These are phyloP conservation scores for Elymus sibiricus DNA, from an alignment of 176 grass and related monocot species.

Conservation along the genomic window DNA sequence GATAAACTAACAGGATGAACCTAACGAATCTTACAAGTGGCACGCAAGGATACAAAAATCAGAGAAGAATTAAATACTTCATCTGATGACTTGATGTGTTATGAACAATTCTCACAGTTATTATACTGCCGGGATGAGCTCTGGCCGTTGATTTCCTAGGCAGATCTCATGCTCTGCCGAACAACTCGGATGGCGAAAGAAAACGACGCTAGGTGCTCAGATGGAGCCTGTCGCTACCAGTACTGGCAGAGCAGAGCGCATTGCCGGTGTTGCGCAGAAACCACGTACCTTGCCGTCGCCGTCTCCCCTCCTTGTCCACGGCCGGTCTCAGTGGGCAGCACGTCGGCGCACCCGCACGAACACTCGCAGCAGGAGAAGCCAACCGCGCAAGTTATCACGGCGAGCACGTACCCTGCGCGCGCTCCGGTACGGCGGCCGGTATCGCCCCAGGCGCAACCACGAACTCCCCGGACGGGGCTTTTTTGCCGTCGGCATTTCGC, in stretches of 20 bases:
- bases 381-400: too few species aligned
- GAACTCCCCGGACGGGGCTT: too few species aligned
- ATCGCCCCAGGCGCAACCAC: too few species aligned
- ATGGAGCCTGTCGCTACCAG: background rate
- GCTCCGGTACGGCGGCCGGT: too few species aligned
- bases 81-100: background rate
- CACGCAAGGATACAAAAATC: background rate
- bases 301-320: too few species aligned
- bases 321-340: background rate
- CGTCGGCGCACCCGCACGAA: background rate
- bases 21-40: slow-evolving; percentile 4
- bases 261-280: too few species aligned
- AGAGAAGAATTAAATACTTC: background rate
- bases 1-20: background rate
- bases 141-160: background rate
- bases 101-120: background rate
- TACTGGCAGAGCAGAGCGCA: too few species aligned
- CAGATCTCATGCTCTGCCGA: background rate
- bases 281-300: too few species aligned
- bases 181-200: background rate
- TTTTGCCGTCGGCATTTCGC: background rate
- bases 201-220: background rate
- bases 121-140: background rate
- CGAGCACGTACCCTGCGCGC: too few species aligned
- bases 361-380: too few species aligned